Conservation (phyloP, 352 stramenopile genomes). For the Phytophthora boehmeriae region DNA sequence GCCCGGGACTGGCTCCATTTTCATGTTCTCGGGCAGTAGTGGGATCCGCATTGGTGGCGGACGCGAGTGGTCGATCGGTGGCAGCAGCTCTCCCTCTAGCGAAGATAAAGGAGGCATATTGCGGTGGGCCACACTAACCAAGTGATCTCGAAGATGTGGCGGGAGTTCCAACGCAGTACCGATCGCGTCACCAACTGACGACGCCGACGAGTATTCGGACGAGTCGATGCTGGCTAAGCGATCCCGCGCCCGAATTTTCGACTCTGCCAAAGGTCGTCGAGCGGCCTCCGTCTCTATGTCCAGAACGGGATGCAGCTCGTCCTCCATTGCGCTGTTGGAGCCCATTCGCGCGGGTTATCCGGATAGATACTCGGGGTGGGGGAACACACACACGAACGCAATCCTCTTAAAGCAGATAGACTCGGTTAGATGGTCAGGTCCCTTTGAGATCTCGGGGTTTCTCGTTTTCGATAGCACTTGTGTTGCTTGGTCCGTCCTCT, state of each 20-base stretch:
- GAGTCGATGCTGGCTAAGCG: constrained; percentile 40
- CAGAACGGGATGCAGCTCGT: constrained; percentile 52
- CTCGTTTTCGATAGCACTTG: too few relatives aligned
- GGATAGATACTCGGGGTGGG: neutral
- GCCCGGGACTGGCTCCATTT: constrained; percentile 67
- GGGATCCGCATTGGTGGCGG: constrained; percentile 64
- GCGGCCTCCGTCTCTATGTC: constrained; percentile 36
- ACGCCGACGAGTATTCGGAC: constrained; percentile 48
- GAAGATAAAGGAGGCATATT: constrained; percentile 31
- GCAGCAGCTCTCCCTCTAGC: constrained; percentile 57
- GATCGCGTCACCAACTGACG: constrained; percentile 37
- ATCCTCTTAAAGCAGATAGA: too few relatives aligned
- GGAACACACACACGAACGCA: too few relatives aligned
- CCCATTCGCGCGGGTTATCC: constrained; percentile 32
- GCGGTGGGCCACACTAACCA: constrained; percentile 49
- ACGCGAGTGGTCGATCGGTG: constrained; percentile 60
- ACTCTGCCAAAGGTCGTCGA: constrained; percentile 36
- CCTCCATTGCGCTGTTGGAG: constrained; percentile 53
- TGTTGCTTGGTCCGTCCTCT: too few relatives aligned
- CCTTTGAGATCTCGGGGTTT: too few relatives aligned
- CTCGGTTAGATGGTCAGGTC: too few relatives aligned
- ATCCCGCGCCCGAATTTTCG: constrained; percentile 42
- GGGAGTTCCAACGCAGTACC: constrained; percentile 49
- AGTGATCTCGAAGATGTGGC: constrained; percentile 62
- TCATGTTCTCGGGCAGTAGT: constrained; percentile 65